Conservation (phyloP, 352 stramenopile genomes). For the Globisporangium canariense region DNA sequence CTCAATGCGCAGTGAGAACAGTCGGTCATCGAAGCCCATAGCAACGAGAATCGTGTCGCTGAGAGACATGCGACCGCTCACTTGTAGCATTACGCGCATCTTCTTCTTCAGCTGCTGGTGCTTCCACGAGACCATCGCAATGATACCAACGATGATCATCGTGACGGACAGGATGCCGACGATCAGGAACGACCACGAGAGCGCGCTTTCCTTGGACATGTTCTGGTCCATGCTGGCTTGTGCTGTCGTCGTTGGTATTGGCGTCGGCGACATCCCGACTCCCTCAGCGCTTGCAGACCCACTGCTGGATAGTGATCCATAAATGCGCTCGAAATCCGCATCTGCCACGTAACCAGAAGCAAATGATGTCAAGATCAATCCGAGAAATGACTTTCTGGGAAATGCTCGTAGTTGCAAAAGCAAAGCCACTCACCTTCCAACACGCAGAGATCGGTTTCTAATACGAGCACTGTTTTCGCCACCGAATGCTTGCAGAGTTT, state of each 20-base stretch:
- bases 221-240: slow-evolving; percentile 2
- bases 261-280: neutral
- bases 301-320: neutral
- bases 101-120: slow-evolving; percentile 24
- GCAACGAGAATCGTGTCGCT: slow-evolving; percentile 17
- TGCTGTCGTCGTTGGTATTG: neutral
- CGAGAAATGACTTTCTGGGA: neutral
- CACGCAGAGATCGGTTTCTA: slow-evolving; percentile 8
- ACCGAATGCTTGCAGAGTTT: neutral
- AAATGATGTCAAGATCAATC: neutral
- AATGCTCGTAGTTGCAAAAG: neutral
- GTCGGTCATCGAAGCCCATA: slow-evolving; percentile 19
- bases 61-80: slow-evolving; percentile 7
- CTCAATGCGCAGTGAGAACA: slow-evolving; percentile 19
- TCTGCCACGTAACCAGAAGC: slow-evolving; percentile 1
- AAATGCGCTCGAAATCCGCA: slow-evolving; percentile 11
- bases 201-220: neutral
- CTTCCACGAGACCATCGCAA: slow-evolving; percentile 24
- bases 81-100: slow-evolving; percentile 10
- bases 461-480: slow-evolving; percentile 5
- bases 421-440: neutral
- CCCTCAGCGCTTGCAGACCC: neutral
- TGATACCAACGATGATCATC: slow-evolving; percentile 22
- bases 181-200: slow-evolving; percentile 28
- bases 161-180: slow-evolving; percentile 20